phyloP scores from a whole-genome alignment of 768 basidiomycete genomes.

The Tricholomella constricta region DNA sequence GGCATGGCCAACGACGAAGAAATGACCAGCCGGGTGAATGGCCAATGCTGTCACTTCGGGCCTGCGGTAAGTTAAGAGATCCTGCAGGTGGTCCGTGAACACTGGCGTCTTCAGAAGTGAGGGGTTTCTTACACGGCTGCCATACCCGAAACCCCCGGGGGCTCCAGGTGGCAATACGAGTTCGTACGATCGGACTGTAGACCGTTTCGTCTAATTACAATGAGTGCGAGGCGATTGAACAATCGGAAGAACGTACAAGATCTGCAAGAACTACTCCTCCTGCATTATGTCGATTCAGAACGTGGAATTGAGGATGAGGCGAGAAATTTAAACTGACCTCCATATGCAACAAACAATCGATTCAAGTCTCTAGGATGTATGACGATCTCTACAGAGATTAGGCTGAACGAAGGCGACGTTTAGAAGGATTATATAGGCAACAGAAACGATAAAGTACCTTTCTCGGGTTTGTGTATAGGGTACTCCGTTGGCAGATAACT shows the following conservation, averaged over 20 bases:
- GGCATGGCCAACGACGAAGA: conserved; percentile 78
- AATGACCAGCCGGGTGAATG: conserved; percentile 72
- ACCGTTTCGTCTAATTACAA: conserved; percentile 43
- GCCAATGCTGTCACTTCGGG: conserved; percentile 71
- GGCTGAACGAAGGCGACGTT: conserved; percentile 29
- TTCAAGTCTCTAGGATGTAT: conserved; percentile 76
- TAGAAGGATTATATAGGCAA: not conserved
- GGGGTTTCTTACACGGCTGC: conserved; percentile 43
- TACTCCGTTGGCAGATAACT: conserved; percentile 43
- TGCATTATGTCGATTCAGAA: conserved; percentile 23
- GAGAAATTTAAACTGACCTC: conserved; percentile 48
- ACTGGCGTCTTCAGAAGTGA: not conserved
- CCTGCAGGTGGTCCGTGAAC: conserved; percentile 34
- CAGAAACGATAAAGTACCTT: conserved; percentile 30
- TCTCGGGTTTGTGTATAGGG: conserved; percentile 31
- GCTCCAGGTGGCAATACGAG: conserved; percentile 76
- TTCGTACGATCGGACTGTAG: conserved; percentile 64
- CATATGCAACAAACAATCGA: conserved; percentile 72
- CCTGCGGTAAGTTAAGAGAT: conserved; percentile 69
- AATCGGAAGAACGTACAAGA: conserved; percentile 40
- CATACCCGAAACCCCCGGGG: conserved; percentile 73
- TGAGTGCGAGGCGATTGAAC: conserved; percentile 5
- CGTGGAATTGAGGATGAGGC: not conserved
- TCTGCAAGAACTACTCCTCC: conserved; percentile 65
- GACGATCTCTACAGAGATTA: conserved; percentile 59